These are phyloP conservation scores for Juglanconis oblonga DNA, from an alignment of 2,329 filamentous ascomycete species.

Conservation along the genomic window DNA sequence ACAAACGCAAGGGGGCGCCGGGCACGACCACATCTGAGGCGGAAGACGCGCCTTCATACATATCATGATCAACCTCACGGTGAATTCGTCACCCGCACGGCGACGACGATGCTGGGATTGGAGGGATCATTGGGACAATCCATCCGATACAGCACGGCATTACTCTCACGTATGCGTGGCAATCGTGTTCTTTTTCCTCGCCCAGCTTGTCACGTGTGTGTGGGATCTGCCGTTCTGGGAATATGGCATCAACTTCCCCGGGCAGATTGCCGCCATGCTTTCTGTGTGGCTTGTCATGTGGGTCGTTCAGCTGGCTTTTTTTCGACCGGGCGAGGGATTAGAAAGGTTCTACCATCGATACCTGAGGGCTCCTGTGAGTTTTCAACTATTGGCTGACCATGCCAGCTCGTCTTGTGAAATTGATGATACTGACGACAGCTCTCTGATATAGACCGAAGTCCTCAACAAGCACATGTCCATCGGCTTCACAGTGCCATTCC, in stretches of 20 bases:
- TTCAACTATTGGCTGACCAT: no score
- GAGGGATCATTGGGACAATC: neutral
- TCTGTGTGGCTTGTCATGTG: slow-evolving; percentile 36
- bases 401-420: neutral
- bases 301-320: slow-evolving; percentile 18
- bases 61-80: slow-evolving; percentile 5
- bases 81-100: neutral
- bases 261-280: slow-evolving; percentile 47
- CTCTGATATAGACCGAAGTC: slow-evolving; percentile 39
- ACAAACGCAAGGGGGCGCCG: neutral
- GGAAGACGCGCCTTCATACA: neutral
- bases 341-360: slow-evolving; percentile 26
- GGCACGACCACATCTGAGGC: neutral
- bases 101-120: neutral
- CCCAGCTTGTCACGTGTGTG: slow-evolving; percentile 45
- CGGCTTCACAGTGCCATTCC: slow-evolving; percentile 48
- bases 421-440: slow-evolving; percentile 1
- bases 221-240: slow-evolving; percentile 35
- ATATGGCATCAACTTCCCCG: slow-evolving; percentile 39
- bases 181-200: slow-evolving; percentile 35
- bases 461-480: slow-evolving; percentile 50
- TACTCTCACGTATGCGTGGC: slow-evolving; percentile 25
- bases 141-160: neutral
- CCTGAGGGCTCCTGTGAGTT: slow-evolving; percentile 24
- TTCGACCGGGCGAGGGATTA: slow-evolving; percentile 17